These are phyloP conservation scores for Neurospora hispaniola DNA, from an alignment of 495 filamentous ascomycete genomes.

Conservation along the genomic window DNA sequence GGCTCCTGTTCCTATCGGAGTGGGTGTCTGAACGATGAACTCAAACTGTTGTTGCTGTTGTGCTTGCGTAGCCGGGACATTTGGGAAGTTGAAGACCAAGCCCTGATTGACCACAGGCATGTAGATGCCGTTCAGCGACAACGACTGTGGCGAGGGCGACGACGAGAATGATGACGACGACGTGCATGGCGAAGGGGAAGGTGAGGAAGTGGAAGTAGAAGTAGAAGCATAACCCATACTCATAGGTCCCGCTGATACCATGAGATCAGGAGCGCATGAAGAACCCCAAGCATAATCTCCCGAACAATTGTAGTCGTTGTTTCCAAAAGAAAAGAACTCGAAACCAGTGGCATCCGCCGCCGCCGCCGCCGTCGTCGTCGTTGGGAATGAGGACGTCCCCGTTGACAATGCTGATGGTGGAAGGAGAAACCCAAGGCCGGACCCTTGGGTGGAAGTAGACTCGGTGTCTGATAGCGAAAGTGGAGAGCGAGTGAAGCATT, in stretches of 20 bases:
- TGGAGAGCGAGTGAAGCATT: background rate
- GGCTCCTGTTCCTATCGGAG: background rate
- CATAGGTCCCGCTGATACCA: background rate
- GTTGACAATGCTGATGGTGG: background rate
- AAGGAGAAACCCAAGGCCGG: background rate
- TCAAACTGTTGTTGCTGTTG: background rate
- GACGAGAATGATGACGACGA: background rate
- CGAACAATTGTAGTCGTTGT: background rate
- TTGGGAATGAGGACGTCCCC: background rate
- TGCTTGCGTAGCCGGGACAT: too few species aligned
- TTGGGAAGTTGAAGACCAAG: background rate
- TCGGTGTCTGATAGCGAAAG: background rate
- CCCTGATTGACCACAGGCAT: background rate
- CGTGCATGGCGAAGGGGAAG: background rate
- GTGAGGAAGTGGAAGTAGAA: background rate
- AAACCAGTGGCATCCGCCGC: background rate
- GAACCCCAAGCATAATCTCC: background rate
- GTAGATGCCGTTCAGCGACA: background rate
- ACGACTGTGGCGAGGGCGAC: background rate
- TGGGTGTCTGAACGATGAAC: background rate
- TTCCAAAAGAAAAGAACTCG: background rate
- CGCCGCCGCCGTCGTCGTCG: background rate
- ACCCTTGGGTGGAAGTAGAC: background rate
- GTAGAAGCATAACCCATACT: background rate
- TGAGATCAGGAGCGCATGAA: background rate